Percentiles rank a stretch among this genome's conserved stretches.
These are phyloP conservation scores for California macrophylla DNA, from an alignment of 441 rosid species.

Conservation along the genomic window DNA sequence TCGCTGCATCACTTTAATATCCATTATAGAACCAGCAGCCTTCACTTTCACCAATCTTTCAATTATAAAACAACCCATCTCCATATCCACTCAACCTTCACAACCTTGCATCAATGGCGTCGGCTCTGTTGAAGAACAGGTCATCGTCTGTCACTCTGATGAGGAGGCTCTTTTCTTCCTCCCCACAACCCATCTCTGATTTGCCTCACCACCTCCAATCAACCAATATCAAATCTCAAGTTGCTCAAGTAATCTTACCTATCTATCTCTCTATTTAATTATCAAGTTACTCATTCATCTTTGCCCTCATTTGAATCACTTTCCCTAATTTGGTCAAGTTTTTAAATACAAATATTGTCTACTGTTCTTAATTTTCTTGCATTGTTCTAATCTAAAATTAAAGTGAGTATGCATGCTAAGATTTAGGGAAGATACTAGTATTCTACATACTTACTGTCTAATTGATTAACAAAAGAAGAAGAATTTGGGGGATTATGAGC, in stretches of 20 bases:
- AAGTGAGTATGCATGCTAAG: not conserved
- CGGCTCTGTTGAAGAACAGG: not conserved
- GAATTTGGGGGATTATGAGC: not conserved
- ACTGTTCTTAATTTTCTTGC: not conserved
- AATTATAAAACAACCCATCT: not conserved
- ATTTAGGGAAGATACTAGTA: not conserved
- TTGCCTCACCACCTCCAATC: not conserved
- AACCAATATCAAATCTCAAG: not conserved
- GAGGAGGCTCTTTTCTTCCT: not conserved
- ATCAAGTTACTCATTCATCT: too few species aligned
- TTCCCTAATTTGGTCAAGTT: too few species aligned
- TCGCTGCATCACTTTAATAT: too few species aligned
- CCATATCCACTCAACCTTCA: not conserved
- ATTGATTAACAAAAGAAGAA: not conserved
- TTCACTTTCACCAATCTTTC: too few species aligned
- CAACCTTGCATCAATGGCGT: not conserved
- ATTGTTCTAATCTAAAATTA: not conserved
- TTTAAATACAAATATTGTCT: not conserved
- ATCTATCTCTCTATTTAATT: not conserved
- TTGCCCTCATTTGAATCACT: too few species aligned
- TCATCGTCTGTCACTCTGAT: not conserved
- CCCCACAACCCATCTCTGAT: not conserved
- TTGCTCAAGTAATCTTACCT: not conserved
- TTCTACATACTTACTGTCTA: too few species aligned
- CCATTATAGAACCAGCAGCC: too few species aligned